Conservation (phyloP, 108 stramenopile species). For the Phaeodactylum tricornutum region DNA sequence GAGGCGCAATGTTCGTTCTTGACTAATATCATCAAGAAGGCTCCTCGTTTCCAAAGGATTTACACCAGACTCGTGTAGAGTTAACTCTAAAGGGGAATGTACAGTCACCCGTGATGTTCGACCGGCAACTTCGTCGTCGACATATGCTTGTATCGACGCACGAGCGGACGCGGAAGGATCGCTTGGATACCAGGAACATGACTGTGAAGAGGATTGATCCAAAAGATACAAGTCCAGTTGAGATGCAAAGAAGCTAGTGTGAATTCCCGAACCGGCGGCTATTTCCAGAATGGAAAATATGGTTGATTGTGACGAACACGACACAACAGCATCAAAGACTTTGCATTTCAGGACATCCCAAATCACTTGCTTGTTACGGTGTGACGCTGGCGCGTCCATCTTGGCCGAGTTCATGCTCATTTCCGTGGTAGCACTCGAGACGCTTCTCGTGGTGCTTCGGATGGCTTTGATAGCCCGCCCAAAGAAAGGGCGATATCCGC, state of each 20-base stretch:
- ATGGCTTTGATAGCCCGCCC: too few species aligned
- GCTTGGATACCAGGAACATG: conserved; percentile 40
- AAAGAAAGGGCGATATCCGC: too few species aligned
- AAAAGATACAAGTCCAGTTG: conserved; percentile 9
- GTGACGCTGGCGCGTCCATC: too few species aligned
- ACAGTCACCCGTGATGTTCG: conserved; percentile 11
- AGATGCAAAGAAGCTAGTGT: conserved; percentile 34
- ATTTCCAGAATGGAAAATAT: conserved; percentile 40
- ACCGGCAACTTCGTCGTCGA: conserved; percentile 1
- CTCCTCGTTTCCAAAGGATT: conserved; percentile 18
- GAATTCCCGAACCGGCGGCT: conserved; percentile 63
- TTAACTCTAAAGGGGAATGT: conserved; percentile 16
- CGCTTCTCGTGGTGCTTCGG: too few species aligned
- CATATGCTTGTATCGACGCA: conserved; percentile 33
- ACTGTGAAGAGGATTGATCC: background rate
- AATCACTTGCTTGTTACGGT: too few species aligned
- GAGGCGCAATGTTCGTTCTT: conserved; percentile 26
- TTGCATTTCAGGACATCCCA: too few species aligned
- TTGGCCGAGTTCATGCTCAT: too few species aligned
- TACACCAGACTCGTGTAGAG: conserved; percentile 27
- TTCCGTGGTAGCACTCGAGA: too few species aligned
- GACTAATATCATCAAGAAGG: conserved; percentile 5
- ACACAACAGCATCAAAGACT: too few species aligned
- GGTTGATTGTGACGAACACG: too few species aligned
- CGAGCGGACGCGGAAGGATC: conserved; percentile 34